Conservation (phyloP, 169 alveolate species). For the Plasmodium cynomolgi region DNA sequence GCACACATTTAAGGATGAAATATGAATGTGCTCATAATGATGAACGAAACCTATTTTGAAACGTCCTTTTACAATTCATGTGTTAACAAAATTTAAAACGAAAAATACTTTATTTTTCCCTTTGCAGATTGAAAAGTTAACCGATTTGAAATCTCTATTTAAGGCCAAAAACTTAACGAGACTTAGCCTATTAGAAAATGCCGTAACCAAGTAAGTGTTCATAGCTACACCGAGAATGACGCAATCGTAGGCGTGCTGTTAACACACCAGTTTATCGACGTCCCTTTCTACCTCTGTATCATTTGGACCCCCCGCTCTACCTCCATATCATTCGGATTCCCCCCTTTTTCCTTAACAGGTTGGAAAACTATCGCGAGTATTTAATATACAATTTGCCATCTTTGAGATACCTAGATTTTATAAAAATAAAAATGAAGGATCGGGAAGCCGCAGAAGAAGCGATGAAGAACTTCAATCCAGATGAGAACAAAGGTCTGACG, state of each 20-base stretch:
- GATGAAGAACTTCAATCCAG: conserved; percentile 32
- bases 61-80: not conserved
- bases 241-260: not conserved
- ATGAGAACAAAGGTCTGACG: conserved; percentile 11
- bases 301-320: not conserved
- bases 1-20: not conserved
- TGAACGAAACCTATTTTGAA: not conserved
- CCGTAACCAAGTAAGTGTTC: conserved; percentile 44
- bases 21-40: not conserved
- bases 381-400: conserved; percentile 81
- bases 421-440: conserved; percentile 81
- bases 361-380: conserved; percentile 82
- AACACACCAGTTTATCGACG: not conserved
- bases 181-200: conserved; percentile 63
- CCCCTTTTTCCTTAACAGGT: conserved; percentile 11
- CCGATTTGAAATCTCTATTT: conserved; percentile 81
- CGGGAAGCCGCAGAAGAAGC: conserved; percentile 75
- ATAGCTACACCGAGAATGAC: not conserved
- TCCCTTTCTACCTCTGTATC: not conserved
- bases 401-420: conserved; percentile 83
- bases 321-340: not conserved
- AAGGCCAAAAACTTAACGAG: conserved; percentile 71
- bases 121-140: conserved; percentile 74
- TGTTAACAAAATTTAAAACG: not conserved
- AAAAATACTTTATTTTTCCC: not conserved